A percentile compares a stretch with the other conserved stretches of the same genome.
These are phyloP conservation scores for Paradendryphiella salina DNA, from an alignment of 2,329 filamentous ascomycete genomes.

Conservation along the genomic window DNA sequence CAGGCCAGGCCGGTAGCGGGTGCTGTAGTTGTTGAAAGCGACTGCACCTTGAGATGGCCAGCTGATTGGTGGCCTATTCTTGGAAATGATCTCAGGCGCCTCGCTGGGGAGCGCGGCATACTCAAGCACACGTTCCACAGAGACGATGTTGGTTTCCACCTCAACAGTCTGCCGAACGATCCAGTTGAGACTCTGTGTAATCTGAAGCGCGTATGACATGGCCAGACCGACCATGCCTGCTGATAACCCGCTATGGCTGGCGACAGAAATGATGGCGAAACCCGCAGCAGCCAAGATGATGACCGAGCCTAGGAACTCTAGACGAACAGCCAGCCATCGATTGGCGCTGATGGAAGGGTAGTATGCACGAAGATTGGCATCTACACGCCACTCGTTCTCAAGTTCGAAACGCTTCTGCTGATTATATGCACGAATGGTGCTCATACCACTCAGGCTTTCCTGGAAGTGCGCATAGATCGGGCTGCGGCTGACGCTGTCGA, in stretches of 20 bases:
- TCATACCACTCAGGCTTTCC: conserved; percentile 90
- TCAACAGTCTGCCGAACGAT: conserved; percentile 98
- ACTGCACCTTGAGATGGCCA: conserved; percentile 92
- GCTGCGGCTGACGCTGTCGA: conserved; percentile 93
- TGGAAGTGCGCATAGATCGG: conserved; percentile 99
- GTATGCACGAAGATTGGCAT: conserved; percentile 90
- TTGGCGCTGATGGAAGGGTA: conserved; percentile 91
- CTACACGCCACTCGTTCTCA: conserved; percentile 97
- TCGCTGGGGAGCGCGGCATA: conserved; percentile 91
- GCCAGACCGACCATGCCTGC: conserved; percentile 83
- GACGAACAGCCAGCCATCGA: conserved; percentile 89
- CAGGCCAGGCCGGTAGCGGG: conserved; percentile 84
- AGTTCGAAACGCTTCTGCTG: conserved; percentile 84
- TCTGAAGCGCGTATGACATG: conserved; percentile 97
- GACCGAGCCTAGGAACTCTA: conserved; percentile 92
- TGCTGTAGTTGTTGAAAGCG: conserved; percentile 90
- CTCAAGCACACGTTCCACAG: conserved; percentile 94
- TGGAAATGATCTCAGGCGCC: conserved; percentile 89
- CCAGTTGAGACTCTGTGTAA: conserved; percentile 97
- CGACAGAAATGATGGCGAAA: conserved; percentile 79
- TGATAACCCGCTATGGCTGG: conserved; percentile 64
- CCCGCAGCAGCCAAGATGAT: conserved; percentile 88
- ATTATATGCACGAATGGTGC: conserved; percentile 91
- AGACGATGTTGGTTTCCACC: conserved; percentile 99
- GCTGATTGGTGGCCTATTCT: conserved; percentile 80